Evolutionary conservation across 208 protist species (phyloP), one percentile per base, ranked within the genome.

Genomic region (Trypanosoma avium): DNA sequence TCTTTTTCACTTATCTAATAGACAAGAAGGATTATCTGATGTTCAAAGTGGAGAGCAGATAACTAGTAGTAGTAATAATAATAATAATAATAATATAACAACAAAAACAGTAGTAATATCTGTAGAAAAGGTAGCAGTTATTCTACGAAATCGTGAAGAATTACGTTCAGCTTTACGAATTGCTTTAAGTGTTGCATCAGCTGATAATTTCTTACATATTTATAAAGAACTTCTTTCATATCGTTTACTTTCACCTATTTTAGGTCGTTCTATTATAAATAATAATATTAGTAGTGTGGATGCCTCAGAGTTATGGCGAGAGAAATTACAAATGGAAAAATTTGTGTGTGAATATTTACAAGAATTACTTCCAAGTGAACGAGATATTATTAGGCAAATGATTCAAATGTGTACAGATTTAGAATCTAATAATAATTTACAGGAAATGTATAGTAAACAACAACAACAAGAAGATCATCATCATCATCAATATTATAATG

Each of bases 121-220:
- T 4, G 29, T 15, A 33, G 24, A 4, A 17, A 42, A 17, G 46
- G 17, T 48, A 48, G 3, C 30, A 4, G 10, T 45, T 3, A 12
- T 19, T 13, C 10, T 70, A n/a, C 22, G 21, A 40, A 56, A 46
- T 42, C 29, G 67, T 46, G 61, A 75, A 17, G 82, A 84, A 19
- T 24, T 88, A 1, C 46, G 64, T 47, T 56, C 69, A 15, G 65
- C 75, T 10, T 30, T 88, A 22, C 75, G 74, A 48, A 49, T 88
- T 24, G 65, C 71, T 32, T 35, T 56, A 19, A 68, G 69, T 66
- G 66, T 80, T 27, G 33, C 54, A 21, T 59, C 69, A 38, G 40
- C 33, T 21, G 75, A 79, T 42, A 24, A 42, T 35, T 77, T 88
- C 47, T 29, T 77, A 30, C 27, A 65, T 32, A 24, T 63, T 30